phyloP scores from a whole-genome alignment of 2,329 filamentous ascomycete genomes.

The Curvularia eragrostidis region DNA sequence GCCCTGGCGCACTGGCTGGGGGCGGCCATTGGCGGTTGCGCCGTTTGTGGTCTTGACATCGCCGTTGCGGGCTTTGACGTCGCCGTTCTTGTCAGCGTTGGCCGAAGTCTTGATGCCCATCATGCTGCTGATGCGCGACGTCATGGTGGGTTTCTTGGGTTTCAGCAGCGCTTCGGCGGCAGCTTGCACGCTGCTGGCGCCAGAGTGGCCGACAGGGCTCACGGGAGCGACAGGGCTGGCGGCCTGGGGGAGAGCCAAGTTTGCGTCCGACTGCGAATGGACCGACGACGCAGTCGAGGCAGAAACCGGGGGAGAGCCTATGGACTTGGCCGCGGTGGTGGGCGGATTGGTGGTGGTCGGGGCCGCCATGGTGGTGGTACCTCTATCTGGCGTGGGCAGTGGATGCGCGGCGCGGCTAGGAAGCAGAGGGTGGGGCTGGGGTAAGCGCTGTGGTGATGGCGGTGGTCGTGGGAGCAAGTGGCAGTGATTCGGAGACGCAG shows the following conservation, averaged over 20 bases:
- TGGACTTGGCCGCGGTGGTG: conserved; percentile 35
- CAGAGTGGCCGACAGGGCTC: conserved; percentile 23
- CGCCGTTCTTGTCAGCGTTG: conserved; percentile 37
- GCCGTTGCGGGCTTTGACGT: conserved; percentile 39
- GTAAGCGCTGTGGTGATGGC: conserved; percentile 10
- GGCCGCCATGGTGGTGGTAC: conserved; percentile 43
- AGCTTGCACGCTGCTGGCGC: conserved; percentile 37
- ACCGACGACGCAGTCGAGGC: conserved; percentile 49
- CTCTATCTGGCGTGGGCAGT: conserved; percentile 12
- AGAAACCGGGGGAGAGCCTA: conserved; percentile 42
- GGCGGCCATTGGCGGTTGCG: conserved; percentile 32
- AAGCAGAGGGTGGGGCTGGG: conserved; percentile 21
- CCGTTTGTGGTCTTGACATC: conserved; percentile 39
- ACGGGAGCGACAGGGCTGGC: conserved; percentile 12
- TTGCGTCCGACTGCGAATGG: conserved; percentile 46
- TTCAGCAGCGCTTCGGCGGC: conserved; percentile 45
- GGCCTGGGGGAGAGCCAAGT: conserved; percentile 38
- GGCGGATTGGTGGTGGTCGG: conserved; percentile 37
- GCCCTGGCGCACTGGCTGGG: conserved; percentile 38
- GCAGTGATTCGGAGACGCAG: conserved; percentile 40
- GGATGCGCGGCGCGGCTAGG: conserved; percentile 21
- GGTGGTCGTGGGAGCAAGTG: not conserved
- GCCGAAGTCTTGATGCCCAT: conserved; percentile 44
- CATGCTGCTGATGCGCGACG: conserved; percentile 53
- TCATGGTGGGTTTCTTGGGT: conserved; percentile 52